Conservation (phyloP, 257 asterid genomes). For the Striga asiatica region DNA sequence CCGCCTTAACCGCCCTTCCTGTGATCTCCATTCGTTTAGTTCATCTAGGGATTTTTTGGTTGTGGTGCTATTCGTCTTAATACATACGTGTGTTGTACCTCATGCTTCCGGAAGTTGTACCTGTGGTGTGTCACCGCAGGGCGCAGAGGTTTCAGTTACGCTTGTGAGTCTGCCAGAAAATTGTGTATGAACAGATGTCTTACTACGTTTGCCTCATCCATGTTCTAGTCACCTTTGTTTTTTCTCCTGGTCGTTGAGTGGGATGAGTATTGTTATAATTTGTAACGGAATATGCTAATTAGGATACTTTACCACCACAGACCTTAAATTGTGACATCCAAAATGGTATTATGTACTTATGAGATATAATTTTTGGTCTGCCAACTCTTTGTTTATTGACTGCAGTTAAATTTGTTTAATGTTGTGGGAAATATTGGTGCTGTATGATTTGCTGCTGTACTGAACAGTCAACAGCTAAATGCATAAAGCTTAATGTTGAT, state of each 20-base stretch:
- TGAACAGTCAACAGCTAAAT: not conserved
- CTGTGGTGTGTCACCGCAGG: no score
- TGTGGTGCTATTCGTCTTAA: not conserved
- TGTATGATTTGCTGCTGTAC: not conserved
- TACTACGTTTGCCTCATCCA: not conserved
- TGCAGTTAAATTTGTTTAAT: not conserved
- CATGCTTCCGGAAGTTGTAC: no score
- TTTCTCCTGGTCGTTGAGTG: constrained; percentile 1
- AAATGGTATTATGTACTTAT: not conserved
- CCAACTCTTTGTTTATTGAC: not conserved
- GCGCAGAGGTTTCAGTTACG: not conserved
- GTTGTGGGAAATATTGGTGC: not conserved
- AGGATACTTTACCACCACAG: not conserved
- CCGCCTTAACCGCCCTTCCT: not conserved
- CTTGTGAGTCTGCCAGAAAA: not conserved
- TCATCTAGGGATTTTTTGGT: constrained; percentile 7
- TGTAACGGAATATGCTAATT: not conserved
- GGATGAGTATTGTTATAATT: not conserved
- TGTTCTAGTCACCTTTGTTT: not conserved
- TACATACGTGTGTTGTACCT: no score
- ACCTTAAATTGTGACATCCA: not conserved
- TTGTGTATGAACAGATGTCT: not conserved
- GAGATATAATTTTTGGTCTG: not conserved
- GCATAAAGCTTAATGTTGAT: not conserved
- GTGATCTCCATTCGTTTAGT: not conserved